These are phyloP conservation scores for Hypholoma fasciculare DNA, from an alignment of 768 basidiomycete species.

Conservation along the genomic window DNA sequence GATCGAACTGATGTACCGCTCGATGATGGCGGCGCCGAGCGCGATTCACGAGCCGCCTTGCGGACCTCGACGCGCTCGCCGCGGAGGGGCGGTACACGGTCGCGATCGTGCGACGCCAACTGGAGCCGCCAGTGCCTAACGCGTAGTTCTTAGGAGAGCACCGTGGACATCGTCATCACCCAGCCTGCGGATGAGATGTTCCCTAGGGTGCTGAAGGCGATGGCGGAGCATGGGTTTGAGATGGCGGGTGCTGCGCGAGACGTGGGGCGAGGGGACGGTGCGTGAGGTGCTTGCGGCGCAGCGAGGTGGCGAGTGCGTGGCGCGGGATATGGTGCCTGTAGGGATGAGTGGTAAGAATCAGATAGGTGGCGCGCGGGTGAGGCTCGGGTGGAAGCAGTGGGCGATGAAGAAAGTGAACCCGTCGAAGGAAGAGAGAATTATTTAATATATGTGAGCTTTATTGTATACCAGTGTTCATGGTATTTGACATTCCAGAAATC, in stretches of 20 bases:
- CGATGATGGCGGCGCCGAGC: not conserved
- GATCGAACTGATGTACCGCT: not conserved
- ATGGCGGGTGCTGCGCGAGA: not conserved
- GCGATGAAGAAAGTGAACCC: not conserved
- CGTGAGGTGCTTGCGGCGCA: not conserved
- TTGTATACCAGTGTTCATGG: too few relatives aligned
- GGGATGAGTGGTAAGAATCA: not conserved
- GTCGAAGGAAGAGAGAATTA: too few relatives aligned
- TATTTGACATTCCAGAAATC: too few relatives aligned
- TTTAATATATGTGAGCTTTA: too few relatives aligned
- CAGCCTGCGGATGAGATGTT: not conserved
- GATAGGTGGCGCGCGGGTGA: not conserved
- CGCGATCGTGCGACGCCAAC: too few relatives aligned
- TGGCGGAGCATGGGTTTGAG: not conserved
- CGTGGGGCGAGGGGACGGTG: not conserved
- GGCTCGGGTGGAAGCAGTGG: not conserved
- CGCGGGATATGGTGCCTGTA: not conserved
- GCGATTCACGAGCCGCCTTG: not conserved
- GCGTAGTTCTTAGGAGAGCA: slow-evolving; percentile 2
- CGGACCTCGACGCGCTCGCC: not conserved
- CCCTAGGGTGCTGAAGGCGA: not conserved
- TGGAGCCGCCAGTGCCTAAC: not conserved
- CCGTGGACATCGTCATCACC: not conserved
- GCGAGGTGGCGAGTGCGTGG: not conserved
- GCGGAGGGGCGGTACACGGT: not conserved